Conservation (phyloP, 768 basidiomycete genomes). For the Boletellus ananas region DNA sequence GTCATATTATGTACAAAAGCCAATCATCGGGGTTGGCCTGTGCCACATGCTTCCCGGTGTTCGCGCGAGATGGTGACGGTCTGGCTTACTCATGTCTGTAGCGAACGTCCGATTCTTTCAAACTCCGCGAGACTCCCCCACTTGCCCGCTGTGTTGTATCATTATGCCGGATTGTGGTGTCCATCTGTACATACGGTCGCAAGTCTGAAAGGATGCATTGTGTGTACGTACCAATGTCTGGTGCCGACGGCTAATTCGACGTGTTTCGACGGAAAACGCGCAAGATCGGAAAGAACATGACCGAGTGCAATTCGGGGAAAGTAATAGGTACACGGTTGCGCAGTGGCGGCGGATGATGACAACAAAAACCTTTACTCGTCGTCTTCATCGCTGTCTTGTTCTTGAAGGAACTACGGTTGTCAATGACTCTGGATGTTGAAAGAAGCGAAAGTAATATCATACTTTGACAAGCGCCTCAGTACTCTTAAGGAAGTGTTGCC, state of each 20-base stretch:
- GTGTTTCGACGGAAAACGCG: neutral
- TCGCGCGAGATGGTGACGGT: neutral
- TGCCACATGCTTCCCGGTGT: constrained; percentile 10
- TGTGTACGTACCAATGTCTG: constrained; percentile 4
- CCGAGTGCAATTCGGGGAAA: constrained; percentile 13
- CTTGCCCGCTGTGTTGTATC: constrained; percentile 1
- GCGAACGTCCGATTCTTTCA: neutral
- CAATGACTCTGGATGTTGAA: constrained; percentile 33
- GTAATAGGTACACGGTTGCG: constrained; percentile 16
- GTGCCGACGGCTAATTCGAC: neutral
- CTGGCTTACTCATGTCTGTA: neutral
- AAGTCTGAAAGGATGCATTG: neutral
- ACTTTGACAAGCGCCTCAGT: constrained; percentile 90
- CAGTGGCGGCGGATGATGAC: neutral
- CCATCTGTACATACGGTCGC: neutral
- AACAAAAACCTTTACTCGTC: constrained; percentile 17
- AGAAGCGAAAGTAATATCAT: constrained; percentile 5
- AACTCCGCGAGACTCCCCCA: neutral
- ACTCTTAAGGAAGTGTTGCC: constrained; percentile 90
- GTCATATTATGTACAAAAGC: constrained; percentile 18
- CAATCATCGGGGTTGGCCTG: constrained; percentile 13
- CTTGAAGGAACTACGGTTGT: constrained; percentile 76
- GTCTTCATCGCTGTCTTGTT: constrained; percentile 75
- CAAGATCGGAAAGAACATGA: constrained; percentile 5
- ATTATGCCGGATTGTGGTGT: neutral